Conservation (phyloP, 805 yeast species). For the Candida silvicultrix region DNA sequence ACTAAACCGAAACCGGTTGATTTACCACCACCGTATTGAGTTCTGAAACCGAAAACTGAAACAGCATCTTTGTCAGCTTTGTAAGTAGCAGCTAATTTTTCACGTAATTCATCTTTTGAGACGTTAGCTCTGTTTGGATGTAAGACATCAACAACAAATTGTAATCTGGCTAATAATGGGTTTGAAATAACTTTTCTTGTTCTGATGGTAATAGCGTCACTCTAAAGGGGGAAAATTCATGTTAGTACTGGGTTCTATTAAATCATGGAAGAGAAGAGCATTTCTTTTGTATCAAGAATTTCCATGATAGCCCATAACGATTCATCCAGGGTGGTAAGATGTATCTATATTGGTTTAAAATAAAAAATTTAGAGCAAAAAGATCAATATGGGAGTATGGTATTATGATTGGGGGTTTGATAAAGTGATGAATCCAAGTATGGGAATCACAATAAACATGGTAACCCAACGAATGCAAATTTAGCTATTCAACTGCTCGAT, state of each 20-base stretch:
- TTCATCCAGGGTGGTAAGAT: no score
- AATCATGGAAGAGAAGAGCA: not conserved
- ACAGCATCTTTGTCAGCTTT: constrained; percentile 90
- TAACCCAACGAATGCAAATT: no score
- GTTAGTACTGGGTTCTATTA: constrained; percentile 14
- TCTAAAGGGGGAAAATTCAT: constrained; percentile 33
- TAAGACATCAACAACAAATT: constrained; percentile 97
- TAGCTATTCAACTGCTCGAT: no score
- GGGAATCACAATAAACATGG: no score
- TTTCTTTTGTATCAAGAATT: no score
- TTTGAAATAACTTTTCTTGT: constrained; percentile 97
- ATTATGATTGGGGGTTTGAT: no score
- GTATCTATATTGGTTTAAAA: no score
- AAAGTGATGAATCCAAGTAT: no score
- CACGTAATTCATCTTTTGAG: constrained; percentile 98
- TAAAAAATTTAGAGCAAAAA: no score
- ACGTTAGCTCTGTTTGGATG: constrained; percentile 99
- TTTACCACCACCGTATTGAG: constrained; percentile 99
- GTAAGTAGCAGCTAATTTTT: constrained; percentile 82
- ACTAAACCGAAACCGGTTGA: constrained; percentile 99
- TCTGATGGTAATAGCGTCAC: constrained; percentile 99
- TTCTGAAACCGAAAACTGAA: constrained; percentile 98
- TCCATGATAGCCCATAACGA: not conserved
- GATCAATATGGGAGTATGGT: no score
- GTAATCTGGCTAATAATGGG: constrained; percentile 99